Base-by-base conservation (phyloP, 257 asterid genomes). In the Fraxinus excelsior region DNA sequence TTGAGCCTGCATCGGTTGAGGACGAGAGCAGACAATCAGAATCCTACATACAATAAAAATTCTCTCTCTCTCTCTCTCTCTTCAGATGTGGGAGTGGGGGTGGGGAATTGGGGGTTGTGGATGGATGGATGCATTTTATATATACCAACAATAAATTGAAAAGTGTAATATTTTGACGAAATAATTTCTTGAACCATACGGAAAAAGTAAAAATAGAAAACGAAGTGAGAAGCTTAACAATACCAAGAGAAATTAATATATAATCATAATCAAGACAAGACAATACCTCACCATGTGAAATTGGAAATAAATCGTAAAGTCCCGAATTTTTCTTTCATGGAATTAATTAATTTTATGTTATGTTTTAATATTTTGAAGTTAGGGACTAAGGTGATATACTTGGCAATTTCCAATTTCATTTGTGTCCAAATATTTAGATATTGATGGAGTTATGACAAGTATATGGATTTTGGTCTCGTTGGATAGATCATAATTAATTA, bases 1-100 rank as follows among this genome's bases (percentile, higher is more conserved):
- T 56, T 85, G 86, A 75, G 74, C 80, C 94, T 93, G 92, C 84
- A 86, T 62, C 62, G 23, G 51, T 72, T 83, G 79, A 81, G 73
- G 71, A 75, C 79, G 70, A 74, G 81, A 84, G 58, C 28, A 78
- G 70, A 79, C 80, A 80, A 73, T 80, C 80, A 85, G 81, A 75
- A 84, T 44, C 58, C 71, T 49, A 26, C 5, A 9, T 42, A 73
- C 10, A 42, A 32, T 32, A 65, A 10, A 18, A 49, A 6, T 60
- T 56, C 2, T 21, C 0, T 56, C 0, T 60, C 21, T n/a, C n/a
- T n/a, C n/a, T n/a, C n/a, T 2, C 0, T 60, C 21, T 23, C 4
- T 8, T 58, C 12, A 1, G 26, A 4, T 9, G 66, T 3, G 8
- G 23, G 66, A 2, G 4, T 68, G 5, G 37, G 38, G 71, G 46